Evolutionary conservation across 2,329 filamentous ascomycete genomes (phyloP).

Genomic region (Xylariaceae sp.): DNA sequence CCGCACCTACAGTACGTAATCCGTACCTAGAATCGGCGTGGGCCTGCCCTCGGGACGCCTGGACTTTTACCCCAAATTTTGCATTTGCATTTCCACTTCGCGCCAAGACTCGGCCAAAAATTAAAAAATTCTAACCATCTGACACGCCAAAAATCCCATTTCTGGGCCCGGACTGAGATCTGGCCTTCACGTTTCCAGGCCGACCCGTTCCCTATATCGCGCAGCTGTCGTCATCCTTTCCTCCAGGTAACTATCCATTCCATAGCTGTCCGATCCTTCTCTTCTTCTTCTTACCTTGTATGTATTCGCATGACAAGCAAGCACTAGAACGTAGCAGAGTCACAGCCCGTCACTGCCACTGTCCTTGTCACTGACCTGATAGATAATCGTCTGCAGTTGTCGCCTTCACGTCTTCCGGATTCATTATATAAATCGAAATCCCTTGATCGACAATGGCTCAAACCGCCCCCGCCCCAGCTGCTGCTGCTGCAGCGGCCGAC

Average conservation of each 20-base stretch:
- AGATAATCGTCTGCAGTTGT: slow-evolving; percentile 8
- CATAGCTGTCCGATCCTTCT: not conserved
- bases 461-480: slow-evolving; percentile 39
- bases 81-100: not conserved
- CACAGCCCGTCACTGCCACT: not conserved
- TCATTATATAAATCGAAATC: slow-evolving; percentile 1
- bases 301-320: not conserved
- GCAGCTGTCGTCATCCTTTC: not conserved
- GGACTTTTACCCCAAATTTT: slow-evolving; percentile 15
- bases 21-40: not conserved
- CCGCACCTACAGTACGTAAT: too few species aligned
- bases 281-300: not conserved
- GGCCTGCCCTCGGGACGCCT: not conserved
- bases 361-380: slow-evolving; percentile 8
- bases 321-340: not conserved
- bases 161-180: slow-evolving; percentile 27
- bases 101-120: slow-evolving; percentile 19
- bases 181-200: slow-evolving; percentile 22
- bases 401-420: not conserved
- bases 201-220: slow-evolving; percentile 10
- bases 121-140: slow-evolving; percentile 12
- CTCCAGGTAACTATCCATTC: too few species aligned
- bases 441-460: slow-evolving; percentile 43
- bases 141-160: not conserved
- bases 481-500: slow-evolving; percentile 41